These are phyloP conservation scores for Capsicum pubescens DNA, from an alignment of 257 asterid species.

Conservation along the genomic window DNA sequence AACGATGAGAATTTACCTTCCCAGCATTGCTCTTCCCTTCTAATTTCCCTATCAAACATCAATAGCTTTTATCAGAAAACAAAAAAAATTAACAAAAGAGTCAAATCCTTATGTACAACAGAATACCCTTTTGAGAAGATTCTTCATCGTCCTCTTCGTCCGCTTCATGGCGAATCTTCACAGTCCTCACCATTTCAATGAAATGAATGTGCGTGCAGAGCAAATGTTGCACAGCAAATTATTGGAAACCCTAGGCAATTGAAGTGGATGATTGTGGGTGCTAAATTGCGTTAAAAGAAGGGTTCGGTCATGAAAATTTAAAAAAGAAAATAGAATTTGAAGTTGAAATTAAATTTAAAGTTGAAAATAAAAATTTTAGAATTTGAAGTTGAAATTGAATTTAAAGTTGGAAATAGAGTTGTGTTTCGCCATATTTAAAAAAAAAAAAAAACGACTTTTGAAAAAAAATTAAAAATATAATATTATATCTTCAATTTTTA, in stretches of 20 bases:
- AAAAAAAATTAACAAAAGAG: background rate
- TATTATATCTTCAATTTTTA: too few species aligned
- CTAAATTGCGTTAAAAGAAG: background rate
- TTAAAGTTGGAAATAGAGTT: too few species aligned
- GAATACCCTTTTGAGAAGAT: conserved; percentile 55
- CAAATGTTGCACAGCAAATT: background rate
- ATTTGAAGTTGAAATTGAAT: too few species aligned
- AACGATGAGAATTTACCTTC: conserved; percentile 57
- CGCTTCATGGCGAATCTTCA: conserved; percentile 46
- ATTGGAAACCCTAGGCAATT: conserved; percentile 13
- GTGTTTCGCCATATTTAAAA: too few species aligned
- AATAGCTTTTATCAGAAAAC: background rate
- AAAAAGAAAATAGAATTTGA: too few species aligned
- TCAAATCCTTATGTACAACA: background rate
- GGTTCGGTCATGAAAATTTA: too few species aligned
- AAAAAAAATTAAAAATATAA: too few species aligned
- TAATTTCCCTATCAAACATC: conserved; percentile 47
- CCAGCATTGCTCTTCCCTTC: conserved; percentile 52
- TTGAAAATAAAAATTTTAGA: too few species aligned
- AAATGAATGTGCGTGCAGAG: background rate
- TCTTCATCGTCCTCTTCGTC: conserved; percentile 50
- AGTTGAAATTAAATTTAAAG: too few species aligned
- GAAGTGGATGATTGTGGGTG: background rate
- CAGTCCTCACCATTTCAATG: conserved; percentile 52
- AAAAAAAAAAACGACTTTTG: too few species aligned